Conservation (phyloP, 1,139 yeast species). For the Neolecta irregularis region DNA sequence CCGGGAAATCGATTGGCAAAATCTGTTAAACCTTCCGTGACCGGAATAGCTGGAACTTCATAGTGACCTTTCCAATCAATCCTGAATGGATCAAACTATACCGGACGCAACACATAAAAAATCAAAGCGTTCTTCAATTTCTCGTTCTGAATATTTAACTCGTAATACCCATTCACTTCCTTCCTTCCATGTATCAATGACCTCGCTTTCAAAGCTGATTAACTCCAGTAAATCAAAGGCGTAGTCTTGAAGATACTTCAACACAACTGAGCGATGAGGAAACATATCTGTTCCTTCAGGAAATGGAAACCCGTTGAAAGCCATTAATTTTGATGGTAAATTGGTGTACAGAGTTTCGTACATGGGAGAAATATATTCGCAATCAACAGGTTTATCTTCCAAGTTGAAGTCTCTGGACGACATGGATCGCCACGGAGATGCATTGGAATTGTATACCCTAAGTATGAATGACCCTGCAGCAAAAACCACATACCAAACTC, state of each 20-base stretch:
- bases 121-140: conserved; percentile 29
- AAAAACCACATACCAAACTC: conserved; percentile 35
- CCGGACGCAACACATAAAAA: conserved; percentile 45
- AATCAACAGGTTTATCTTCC: conserved; percentile 1
- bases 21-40: conserved; percentile 39
- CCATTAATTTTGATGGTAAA: conserved; percentile 2
- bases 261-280: not conserved
- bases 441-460: conserved; percentile 6
- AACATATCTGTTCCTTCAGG: conserved; percentile 3
- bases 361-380: conserved; percentile 13
- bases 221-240: not conserved
- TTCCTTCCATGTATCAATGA: not conserved
- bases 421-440: conserved; percentile 5
- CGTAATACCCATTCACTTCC: no score
- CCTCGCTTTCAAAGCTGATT: not conserved
- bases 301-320: conserved; percentile 3
- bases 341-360: conserved; percentile 12
- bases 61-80: conserved; percentile 23
- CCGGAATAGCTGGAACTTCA: conserved; percentile 37
- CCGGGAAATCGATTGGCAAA: conserved; percentile 35
- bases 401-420: conserved; percentile 13
- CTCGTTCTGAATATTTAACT: no score
- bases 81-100: not conserved
- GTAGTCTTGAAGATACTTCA: no score
- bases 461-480: conserved; percentile 10